phyloP scores from a whole-genome alignment of 2,329 filamentous ascomycete genomes.

The Botrytis sinoallii region DNA sequence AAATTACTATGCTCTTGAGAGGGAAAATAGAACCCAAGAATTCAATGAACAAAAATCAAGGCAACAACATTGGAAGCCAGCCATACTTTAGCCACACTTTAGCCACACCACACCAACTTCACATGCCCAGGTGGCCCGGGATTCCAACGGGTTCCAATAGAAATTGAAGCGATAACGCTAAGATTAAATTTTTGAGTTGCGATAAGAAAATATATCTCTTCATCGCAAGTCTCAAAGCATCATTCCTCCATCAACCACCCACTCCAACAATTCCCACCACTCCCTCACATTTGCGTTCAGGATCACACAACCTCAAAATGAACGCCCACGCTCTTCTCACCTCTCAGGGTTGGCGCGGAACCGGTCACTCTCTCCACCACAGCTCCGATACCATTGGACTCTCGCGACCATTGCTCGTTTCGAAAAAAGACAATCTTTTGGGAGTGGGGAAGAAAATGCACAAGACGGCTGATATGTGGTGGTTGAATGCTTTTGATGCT shows the following conservation, averaged over 20 bases:
- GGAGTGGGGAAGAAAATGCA: conserved; percentile 77
- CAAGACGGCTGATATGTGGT: conserved; percentile 79
- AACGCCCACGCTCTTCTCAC: conserved; percentile 79
- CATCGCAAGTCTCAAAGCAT: not conserved
- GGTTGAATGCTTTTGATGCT: conserved; percentile 91
- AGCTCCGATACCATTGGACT: conserved; percentile 71
- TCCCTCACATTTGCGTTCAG: not conserved
- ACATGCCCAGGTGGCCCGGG: no score
- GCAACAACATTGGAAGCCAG: not conserved
- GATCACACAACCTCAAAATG: conserved; percentile 52
- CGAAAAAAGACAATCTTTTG: conserved; percentile 75
- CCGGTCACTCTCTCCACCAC: conserved; percentile 82
- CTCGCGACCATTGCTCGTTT: conserved; percentile 76
- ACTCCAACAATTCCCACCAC: not conserved
- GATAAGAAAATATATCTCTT: conserved; percentile 20
- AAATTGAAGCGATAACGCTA: conserved; percentile 12
- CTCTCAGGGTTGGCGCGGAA: conserved; percentile 85
- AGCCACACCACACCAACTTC: no score
- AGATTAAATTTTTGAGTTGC: conserved; percentile 17
- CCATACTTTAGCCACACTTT: no score
- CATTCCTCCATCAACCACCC: not conserved
- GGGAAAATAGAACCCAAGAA: not conserved
- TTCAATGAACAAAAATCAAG: not conserved
- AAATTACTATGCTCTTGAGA: no score
- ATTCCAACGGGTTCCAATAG: no score